Percentiles rank a stretch among this genome's conserved stretches.
Evolutionary conservation across 768 basidiomycete genomes (phyloP).

Genomic region (Phylloporus sp.): DNA sequence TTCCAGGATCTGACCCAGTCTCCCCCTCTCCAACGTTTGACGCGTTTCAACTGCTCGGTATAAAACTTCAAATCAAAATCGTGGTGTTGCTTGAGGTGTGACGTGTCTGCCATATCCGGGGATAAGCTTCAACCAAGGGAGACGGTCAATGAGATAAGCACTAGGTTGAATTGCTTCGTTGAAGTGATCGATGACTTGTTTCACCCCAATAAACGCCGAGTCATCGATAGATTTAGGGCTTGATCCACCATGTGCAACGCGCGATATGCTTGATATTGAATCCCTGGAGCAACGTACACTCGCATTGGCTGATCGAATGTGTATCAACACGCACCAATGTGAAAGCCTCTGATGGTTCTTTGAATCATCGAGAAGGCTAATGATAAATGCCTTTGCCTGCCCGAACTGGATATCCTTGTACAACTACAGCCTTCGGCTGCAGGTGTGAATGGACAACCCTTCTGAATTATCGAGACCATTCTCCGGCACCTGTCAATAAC

Average conservation of each 20-base stretch:
- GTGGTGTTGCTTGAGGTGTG: slow-evolving; percentile 49
- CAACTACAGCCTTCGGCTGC: slow-evolving; percentile 43
- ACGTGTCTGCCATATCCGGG: slow-evolving; percentile 59
- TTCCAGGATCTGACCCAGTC: too few relatives aligned
- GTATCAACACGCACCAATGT: slow-evolving; percentile 38
- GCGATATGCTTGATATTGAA: slow-evolving; percentile 23
- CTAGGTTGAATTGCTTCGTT: slow-evolving; percentile 30
- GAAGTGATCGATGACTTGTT: slow-evolving; percentile 23
- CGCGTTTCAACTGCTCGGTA: slow-evolving; percentile 42
- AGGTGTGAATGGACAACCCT: slow-evolving; percentile 55
- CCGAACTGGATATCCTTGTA: slow-evolving; percentile 45
- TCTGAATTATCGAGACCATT: slow-evolving; percentile 50
- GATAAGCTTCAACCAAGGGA: slow-evolving; percentile 39
- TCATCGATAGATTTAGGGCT: slow-evolving; percentile 17
- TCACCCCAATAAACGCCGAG: slow-evolving; percentile 19
- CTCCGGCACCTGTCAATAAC: slow-evolving; percentile 45
- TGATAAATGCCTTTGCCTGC: slow-evolving; percentile 20
- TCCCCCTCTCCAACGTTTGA: too few relatives aligned
- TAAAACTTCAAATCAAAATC: slow-evolving; percentile 50
- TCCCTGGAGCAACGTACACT: slow-evolving; percentile 16
- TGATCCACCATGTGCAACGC: slow-evolving; percentile 24
- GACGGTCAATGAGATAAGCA: slow-evolving; percentile 33
- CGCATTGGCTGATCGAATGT: too few relatives aligned
- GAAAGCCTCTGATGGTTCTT: slow-evolving; percentile 38
- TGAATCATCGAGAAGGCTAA: slow-evolving; percentile 33